Percentiles rank a stretch among this genome's conserved stretches.
Conservation (phyloP, 1,284 basidiomycete genomes). For the Malassezia sympodialis region DNA sequence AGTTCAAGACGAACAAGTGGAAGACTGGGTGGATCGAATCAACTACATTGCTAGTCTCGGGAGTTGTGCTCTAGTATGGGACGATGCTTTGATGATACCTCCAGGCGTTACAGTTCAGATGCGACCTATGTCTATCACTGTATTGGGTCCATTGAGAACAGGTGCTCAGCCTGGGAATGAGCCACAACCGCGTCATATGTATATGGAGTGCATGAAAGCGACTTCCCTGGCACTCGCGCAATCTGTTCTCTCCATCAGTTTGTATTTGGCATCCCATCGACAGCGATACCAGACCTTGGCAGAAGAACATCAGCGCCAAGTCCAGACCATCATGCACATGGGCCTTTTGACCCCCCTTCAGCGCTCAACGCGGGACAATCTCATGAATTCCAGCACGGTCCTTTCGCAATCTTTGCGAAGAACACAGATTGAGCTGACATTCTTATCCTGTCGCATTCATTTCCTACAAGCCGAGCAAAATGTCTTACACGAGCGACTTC, state of each 20-base stretch:
- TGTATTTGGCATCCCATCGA: neutral
- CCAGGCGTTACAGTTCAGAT: neutral
- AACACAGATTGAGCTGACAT: slow-evolving; percentile 3
- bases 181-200: neutral
- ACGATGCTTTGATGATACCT: slow-evolving; percentile 3
- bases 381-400: neutral
- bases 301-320: neutral
- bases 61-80: neutral
- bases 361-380: slow-evolving; percentile 2
- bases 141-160: neutral
- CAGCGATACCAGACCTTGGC: neutral
- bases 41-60: slow-evolving; percentile 6
- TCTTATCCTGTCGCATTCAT: neutral
- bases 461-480: neutral
- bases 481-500: neutral
- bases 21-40: neutral
- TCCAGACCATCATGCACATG: neutral
- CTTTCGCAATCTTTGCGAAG: neutral
- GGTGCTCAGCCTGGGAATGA: neutral
- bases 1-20: neutral
- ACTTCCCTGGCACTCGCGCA: neutral
- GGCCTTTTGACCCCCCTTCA: slow-evolving; percentile 10
- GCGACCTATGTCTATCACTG: neutral
- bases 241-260: neutral
- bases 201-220: neutral